phyloP scores from a whole-genome alignment of 2,329 filamentous ascomycete genomes.

The Pseudocercospora macadamiae region DNA sequence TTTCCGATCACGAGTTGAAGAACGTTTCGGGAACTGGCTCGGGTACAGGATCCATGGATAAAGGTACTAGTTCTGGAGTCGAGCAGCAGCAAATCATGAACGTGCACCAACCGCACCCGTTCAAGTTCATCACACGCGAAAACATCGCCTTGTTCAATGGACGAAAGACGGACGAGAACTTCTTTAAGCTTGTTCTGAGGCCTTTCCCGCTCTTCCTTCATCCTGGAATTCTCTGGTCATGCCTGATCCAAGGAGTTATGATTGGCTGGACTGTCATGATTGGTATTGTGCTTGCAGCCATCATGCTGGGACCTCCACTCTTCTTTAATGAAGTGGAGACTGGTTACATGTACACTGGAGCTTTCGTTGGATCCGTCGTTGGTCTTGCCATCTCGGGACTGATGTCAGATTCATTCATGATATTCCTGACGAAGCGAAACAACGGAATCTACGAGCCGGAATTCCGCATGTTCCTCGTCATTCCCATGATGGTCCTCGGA shows the following conservation, averaged over 20 bases:
- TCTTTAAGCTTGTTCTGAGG: constrained; percentile 66
- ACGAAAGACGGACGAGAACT: constrained; percentile 76
- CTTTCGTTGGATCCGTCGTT: constrained; percentile 79
- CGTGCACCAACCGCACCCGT: constrained; percentile 17
- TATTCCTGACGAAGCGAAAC: constrained; percentile 72
- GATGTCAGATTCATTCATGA: constrained; percentile 73
- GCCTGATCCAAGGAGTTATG: constrained; percentile 81
- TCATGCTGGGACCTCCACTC: constrained; percentile 78
- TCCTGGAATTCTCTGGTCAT: constrained; percentile 80
- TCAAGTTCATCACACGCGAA: constrained; percentile 27
- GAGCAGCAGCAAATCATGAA: constrained; percentile 15
- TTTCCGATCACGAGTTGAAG: constrained; percentile 13
- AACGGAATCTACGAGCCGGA: constrained; percentile 87
- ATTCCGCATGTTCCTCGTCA: constrained; percentile 79
- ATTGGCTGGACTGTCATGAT: constrained; percentile 97
- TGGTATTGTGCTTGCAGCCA: constrained; percentile 76
- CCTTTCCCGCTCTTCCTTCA: constrained; percentile 84
- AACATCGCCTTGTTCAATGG: constrained; percentile 68
- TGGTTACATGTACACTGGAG: constrained; percentile 84
- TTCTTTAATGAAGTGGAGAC: constrained; percentile 81
- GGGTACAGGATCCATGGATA: background rate
- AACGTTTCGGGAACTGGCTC: background rate
- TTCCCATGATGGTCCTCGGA: constrained; percentile 79
- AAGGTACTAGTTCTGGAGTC: background rate
- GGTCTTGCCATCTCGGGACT: constrained; percentile 77